Percentiles rank a stretch among this genome's conserved stretches.
phyloP scores from a whole-genome alignment of 805 yeast species.

The Starmerella gropengiesseri region DNA sequence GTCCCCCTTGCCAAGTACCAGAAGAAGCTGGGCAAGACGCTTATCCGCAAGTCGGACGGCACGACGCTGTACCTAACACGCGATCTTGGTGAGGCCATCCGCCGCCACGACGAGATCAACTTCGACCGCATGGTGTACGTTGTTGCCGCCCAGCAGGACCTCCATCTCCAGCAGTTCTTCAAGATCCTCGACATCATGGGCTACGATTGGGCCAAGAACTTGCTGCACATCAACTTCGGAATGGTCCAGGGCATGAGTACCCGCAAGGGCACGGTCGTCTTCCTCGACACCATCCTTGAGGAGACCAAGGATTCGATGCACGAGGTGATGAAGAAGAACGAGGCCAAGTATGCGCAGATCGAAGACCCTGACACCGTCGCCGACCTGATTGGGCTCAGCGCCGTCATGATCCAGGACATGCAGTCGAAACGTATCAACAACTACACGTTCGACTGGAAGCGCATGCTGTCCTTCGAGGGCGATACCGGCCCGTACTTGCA shows the following conservation, averaged over 20 bases:
- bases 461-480: slow-evolving; percentile 97
- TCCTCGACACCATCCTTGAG: slow-evolving; percentile 83
- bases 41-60: slow-evolving; percentile 91
- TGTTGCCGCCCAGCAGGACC: slow-evolving; percentile 91
- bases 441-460: slow-evolving; percentile 93
- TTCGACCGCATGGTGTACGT: slow-evolving; percentile 96
- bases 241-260: slow-evolving; percentile 99
- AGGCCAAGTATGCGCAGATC: slow-evolving; percentile 80
- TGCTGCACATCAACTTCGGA: slow-evolving; percentile 86
- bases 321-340: slow-evolving; percentile 89
- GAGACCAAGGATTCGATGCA: slow-evolving; percentile 92
- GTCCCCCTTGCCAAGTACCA: slow-evolving; percentile 75
- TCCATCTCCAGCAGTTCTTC: slow-evolving; percentile 87
- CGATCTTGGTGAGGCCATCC: slow-evolving; percentile 93
- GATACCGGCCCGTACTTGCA: slow-evolving; percentile 98
- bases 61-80: slow-evolving; percentile 88
- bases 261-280: slow-evolving; percentile 97
- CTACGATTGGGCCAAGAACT: slow-evolving; percentile 68
- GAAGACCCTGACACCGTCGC: slow-evolving; percentile 92
- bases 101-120: slow-evolving; percentile 69
- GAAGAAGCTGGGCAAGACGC: slow-evolving; percentile 86
- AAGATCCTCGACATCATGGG: slow-evolving; percentile 88
- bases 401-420: slow-evolving; percentile 99
- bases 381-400: slow-evolving; percentile 89
- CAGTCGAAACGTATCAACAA: slow-evolving; percentile 92